Evolutionary conservation across 345 rosid species (phyloP), one percentile per base, ranked within the genome.

Genomic region (Hypericum perforatum): DNA sequence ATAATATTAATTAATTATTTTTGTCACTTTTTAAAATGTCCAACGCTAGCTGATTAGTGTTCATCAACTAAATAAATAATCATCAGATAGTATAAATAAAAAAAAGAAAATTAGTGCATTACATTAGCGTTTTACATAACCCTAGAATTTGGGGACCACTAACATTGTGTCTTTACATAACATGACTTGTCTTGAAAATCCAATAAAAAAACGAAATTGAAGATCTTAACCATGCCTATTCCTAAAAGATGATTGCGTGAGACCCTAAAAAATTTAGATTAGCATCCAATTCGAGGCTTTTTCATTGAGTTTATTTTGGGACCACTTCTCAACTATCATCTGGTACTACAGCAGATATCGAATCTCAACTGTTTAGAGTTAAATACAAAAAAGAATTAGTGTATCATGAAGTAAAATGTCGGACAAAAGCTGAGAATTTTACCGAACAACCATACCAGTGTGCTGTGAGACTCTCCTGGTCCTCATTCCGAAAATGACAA

Each of bases 241-340:
- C 67, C 75, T 71, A 56, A n/a, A n/a, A n/a, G n/a, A n/a, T n/a
- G n/a, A n/a, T n/a, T n/a, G n/a, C n/a, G n/a, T n/a, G n/a, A n/a
- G 60, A 50, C 66, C 68, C 57, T 49, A 56, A 52, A 37, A 45
- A n/a, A 53, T 39, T 39, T 29, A 39, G 45, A 29, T 52, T 50
- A 16, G 39, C 44, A 58, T 36, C 68, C 60, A 16, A 62, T 71
- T 56, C 66, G 70, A 4, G 70, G 74, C 55, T 65, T 62, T 57
- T 37, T n/a, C n/a, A 15, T 16, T 15, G 54, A 43, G 49, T 44
- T 43, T 32, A 37, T 10, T 57, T 50, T 52, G 84, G 92, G 92
- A 84, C 92, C 87, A 84, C 92, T 78, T 70, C 60, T 75, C 85
- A 82, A 79, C 85, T 67, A 77, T 72, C 62, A 45, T 47, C 49